These are phyloP conservation scores for Boletus fagicola DNA, from an alignment of 768 basidiomycete species.

Conservation along the genomic window DNA sequence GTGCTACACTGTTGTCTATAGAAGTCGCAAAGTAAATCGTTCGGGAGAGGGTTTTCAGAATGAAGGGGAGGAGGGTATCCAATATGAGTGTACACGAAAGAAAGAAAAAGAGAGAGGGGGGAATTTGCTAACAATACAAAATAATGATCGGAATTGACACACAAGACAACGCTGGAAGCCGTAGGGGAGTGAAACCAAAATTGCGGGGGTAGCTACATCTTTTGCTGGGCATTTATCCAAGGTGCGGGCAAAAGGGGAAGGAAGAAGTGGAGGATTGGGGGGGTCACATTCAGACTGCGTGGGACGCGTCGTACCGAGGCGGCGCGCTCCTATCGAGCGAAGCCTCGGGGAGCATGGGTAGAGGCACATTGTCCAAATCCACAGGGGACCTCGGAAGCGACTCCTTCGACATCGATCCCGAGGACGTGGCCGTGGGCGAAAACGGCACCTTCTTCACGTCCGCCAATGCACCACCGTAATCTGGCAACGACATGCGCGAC, in stretches of 20 bases:
- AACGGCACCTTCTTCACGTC: slow-evolving; percentile 24
- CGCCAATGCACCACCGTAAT: slow-evolving; percentile 37
- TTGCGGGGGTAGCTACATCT: neutral
- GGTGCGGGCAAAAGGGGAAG: too few species aligned
- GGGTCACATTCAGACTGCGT: slow-evolving; percentile 13
- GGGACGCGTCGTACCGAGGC: slow-evolving; percentile 26
- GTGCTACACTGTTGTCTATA: slow-evolving; percentile 29
- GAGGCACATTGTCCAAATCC: slow-evolving; percentile 9
- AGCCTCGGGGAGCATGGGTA: slow-evolving; percentile 24
- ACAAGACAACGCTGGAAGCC: neutral
- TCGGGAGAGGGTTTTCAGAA: neutral
- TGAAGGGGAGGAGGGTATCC: slow-evolving; percentile 16
- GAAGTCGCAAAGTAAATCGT: slow-evolving; percentile 8
- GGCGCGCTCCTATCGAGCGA: slow-evolving; percentile 11
- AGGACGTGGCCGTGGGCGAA: slow-evolving; percentile 21
- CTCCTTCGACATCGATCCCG: slow-evolving; percentile 28
- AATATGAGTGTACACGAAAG: neutral
- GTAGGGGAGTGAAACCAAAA: neutral
- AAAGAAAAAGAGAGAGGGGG: neutral
- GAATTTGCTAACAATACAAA: slow-evolving; percentile 30
- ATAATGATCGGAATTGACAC: slow-evolving; percentile 5
- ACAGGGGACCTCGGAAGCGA: slow-evolving; percentile 26
- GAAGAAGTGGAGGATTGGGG: too few species aligned
- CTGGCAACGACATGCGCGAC: slow-evolving; percentile 41
- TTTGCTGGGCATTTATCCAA: neutral